These are phyloP conservation scores for Huiozyma sinensis DNA, from an alignment of 805 yeast genomes.

Conservation along the genomic window DNA sequence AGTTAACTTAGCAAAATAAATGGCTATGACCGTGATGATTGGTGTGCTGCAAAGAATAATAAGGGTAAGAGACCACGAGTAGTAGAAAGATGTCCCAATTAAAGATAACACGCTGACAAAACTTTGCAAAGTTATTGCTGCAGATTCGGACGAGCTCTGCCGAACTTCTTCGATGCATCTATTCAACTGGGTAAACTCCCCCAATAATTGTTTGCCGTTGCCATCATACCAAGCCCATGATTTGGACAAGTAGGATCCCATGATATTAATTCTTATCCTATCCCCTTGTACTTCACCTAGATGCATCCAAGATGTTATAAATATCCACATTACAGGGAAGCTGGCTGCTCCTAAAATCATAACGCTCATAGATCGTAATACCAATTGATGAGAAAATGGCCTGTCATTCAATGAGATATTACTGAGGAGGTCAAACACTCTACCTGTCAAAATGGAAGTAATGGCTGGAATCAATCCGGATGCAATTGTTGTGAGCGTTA, in stretches of 20 bases:
- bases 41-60: conserved; percentile 72
- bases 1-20: conserved; percentile 40
- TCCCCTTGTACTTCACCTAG: conserved; percentile 64
- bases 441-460: conserved; percentile 55
- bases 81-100: conserved; percentile 54
- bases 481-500: conserved; percentile 32
- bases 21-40: conserved; percentile 40
- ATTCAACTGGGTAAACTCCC: conserved; percentile 54
- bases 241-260: conserved; percentile 33
- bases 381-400: conserved; percentile 37
- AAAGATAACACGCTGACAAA: conserved; percentile 43
- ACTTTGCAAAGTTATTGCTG: conserved; percentile 47
- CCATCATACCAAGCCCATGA: conserved; percentile 55
- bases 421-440: conserved; percentile 41
- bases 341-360: conserved; percentile 38
- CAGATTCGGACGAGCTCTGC: conserved; percentile 54
- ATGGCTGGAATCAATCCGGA: conserved; percentile 52
- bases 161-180: conserved; percentile 67
- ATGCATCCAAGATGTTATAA: conserved; percentile 50
- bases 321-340: conserved; percentile 39
- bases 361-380: conserved; percentile 32
- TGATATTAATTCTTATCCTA: conserved; percentile 41
- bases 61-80: conserved; percentile 79
- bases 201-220: conserved; percentile 40
- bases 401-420: not conserved